Conservation (phyloP, 2,329 filamentous ascomycete species). For the Dactylellina leptospora region DNA sequence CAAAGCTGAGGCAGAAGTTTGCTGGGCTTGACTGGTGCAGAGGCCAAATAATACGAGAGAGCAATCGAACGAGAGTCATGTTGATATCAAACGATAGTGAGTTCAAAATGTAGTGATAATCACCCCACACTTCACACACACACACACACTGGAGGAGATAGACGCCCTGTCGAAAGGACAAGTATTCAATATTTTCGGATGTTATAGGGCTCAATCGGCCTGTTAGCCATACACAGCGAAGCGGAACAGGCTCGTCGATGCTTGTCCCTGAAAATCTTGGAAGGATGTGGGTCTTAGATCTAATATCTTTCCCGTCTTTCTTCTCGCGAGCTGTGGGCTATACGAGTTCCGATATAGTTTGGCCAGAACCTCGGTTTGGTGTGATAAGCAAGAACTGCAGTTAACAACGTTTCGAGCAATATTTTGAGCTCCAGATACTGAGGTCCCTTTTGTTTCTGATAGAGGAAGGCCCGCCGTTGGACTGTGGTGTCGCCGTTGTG, state of each 20-base stretch:
- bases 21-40: conserved; percentile 1
- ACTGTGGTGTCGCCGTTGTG: conserved; percentile 2
- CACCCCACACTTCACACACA: conserved; percentile 11
- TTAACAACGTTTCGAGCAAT: conserved; percentile 20
- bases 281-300: conserved; percentile 23
- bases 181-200: conserved; percentile 22
- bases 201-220: conserved; percentile 27
- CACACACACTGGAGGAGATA: conserved; percentile 18
- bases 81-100: conserved; percentile 47
- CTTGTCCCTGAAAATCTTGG: conserved; percentile 34
- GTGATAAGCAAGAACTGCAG: conserved; percentile 22
- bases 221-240: too few relatives aligned
- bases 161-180: conserved; percentile 16
- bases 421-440: conserved; percentile 15
- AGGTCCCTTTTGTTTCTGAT: conserved; percentile 35
- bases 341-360: conserved; percentile 7
- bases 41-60: background rate
- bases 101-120: conserved; percentile 30
- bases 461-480: conserved; percentile 20
- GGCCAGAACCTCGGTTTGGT: conserved; percentile 3
- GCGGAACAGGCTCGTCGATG: too few relatives aligned
- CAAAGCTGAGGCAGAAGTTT: conserved; percentile 7
- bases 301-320: background rate
- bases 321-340: background rate
- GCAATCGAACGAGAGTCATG: conserved; percentile 33